Conservation (phyloP, 2,329 filamentous ascomycete genomes). For the Teratosphaeria zuluensis region DNA sequence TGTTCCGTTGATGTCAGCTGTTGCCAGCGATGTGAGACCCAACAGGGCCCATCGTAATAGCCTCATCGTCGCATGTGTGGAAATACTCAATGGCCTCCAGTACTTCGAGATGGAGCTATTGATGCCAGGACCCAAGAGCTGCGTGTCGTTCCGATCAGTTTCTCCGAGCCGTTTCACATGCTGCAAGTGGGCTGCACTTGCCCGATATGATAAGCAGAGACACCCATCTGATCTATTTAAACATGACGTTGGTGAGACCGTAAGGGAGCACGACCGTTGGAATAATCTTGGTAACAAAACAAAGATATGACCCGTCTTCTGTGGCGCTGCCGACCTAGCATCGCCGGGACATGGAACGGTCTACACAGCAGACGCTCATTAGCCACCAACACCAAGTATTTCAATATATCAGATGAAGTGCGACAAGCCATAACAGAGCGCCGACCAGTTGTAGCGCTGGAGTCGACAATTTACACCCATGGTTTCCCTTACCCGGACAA, state of each 20-base stretch:
- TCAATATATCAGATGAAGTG: conserved; percentile 68
- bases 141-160: background rate
- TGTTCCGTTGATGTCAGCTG: conserved; percentile 49
- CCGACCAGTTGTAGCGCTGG: conserved; percentile 80
- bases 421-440: conserved; percentile 62
- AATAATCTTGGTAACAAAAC: too few relatives aligned
- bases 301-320: background rate
- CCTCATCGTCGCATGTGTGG: conserved; percentile 16
- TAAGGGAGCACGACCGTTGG: too few relatives aligned
- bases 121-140: background rate
- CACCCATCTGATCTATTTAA: too few relatives aligned
- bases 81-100: background rate
- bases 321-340: background rate
- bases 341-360: background rate
- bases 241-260: too few relatives aligned
- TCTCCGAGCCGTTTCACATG: background rate
- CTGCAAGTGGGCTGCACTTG: too few relatives aligned
- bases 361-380: background rate
- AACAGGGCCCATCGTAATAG: conserved; percentile 24
- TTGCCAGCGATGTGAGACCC: conserved; percentile 46
- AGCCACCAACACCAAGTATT: background rate
- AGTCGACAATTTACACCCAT: conserved; percentile 96
- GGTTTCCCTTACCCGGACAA: conserved; percentile 65
- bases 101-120: background rate
- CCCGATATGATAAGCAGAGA: too few relatives aligned